Conservation (phyloP, 2,329 filamentous ascomycete species). For the Chrysoporthe deuterocubensis region DNA sequence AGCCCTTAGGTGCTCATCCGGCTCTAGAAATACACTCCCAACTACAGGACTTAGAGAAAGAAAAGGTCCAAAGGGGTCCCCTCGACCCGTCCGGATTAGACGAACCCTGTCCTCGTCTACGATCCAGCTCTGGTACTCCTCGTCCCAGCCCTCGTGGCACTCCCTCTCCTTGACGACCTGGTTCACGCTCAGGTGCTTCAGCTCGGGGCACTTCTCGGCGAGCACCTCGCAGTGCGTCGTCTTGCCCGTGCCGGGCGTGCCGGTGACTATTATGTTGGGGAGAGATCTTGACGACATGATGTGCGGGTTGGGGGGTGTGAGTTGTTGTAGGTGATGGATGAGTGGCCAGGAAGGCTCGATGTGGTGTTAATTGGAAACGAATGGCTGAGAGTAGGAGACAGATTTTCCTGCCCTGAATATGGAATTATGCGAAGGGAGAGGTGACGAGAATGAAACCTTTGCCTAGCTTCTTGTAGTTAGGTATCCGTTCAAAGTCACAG, state of each 20-base stretch:
- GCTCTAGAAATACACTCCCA: neutral
- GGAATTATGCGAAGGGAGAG: neutral
- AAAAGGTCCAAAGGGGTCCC: neutral
- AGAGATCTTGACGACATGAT: slow-evolving; percentile 48
- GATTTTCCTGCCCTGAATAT: neutral
- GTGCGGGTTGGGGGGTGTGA: neutral
- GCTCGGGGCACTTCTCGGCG: slow-evolving; percentile 68
- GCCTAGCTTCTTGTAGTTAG: neutral
- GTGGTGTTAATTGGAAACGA: neutral
- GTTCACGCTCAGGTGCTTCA: slow-evolving; percentile 87
- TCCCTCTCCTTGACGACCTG: slow-evolving; percentile 86
- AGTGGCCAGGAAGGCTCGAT: neutral
- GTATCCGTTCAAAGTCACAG: neutral
- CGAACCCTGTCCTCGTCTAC: slow-evolving; percentile 94
- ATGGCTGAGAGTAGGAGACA: neutral
- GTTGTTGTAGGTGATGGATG: neutral
- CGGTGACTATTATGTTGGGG: slow-evolving; percentile 94
- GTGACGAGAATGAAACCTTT: neutral
- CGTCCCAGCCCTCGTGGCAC: slow-evolving; percentile 87
- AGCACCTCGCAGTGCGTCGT: slow-evolving; percentile 88
- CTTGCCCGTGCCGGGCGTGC: slow-evolving; percentile 95
- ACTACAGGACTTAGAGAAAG: neutral
- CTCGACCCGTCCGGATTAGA: neutral
- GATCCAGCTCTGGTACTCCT: slow-evolving; percentile 84
- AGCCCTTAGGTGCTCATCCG: slow-evolving; percentile 8